These are phyloP conservation scores for Pseudocercospora crystallina DNA, from an alignment of 2,329 filamentous ascomycete genomes.

Conservation along the genomic window DNA sequence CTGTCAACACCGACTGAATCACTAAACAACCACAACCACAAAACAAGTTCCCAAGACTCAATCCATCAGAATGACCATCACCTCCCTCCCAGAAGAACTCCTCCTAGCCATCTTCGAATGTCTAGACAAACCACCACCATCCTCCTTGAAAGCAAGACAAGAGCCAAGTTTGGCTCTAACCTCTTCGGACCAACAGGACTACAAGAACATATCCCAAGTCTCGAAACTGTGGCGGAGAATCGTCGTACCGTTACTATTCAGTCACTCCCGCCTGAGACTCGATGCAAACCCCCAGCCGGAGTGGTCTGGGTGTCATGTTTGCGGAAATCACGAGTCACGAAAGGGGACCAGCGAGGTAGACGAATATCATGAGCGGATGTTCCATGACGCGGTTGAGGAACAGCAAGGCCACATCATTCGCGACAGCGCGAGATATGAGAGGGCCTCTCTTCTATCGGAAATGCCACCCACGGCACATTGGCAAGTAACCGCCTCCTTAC, in stretches of 20 bases:
- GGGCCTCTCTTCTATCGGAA: too few species aligned
- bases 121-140: constrained; percentile 53
- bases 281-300: constrained; percentile 1
- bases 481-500: too few species aligned
- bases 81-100: constrained; percentile 60
- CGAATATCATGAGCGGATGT: constrained; percentile 5
- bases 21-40: not conserved
- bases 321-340: not conserved
- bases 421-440: too few species aligned
- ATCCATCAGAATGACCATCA: constrained; percentile 16
- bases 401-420: too few species aligned
- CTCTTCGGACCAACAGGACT: constrained; percentile 34
- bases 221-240: constrained; percentile 55
- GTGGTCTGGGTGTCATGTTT: constrained; percentile 4
- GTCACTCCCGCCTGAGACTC: constrained; percentile 46
- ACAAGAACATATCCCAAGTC: constrained; percentile 57
- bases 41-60: not conserved
- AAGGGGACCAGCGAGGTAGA: not conserved
- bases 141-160: constrained; percentile 50
- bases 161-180: constrained; percentile 50
- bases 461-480: too few species aligned
- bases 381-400: not conserved
- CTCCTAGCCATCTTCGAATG: constrained; percentile 58
- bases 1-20: not conserved
- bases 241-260: constrained; percentile 58